phyloP scores from a whole-genome alignment of 345 rosid genomes.

The Salix udensis region DNA sequence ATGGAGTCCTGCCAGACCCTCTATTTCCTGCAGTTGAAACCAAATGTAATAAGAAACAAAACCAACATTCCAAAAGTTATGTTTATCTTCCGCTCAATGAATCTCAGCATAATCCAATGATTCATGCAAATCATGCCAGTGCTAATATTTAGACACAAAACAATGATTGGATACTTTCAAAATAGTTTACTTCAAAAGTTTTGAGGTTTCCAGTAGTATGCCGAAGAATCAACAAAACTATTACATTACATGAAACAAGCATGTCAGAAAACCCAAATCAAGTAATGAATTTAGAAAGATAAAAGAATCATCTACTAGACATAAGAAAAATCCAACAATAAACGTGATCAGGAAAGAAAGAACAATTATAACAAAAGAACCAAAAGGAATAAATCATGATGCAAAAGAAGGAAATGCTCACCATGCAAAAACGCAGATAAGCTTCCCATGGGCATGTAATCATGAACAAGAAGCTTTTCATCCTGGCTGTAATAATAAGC shows the following conservation, averaged over 20 bases:
- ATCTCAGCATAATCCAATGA: background rate
- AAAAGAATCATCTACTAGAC: background rate
- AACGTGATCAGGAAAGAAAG: background rate
- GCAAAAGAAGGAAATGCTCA: conserved; percentile 11
- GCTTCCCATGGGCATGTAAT: conserved; percentile 47
- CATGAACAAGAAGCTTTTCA: conserved; percentile 46
- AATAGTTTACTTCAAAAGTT: background rate
- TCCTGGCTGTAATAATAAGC: conserved; percentile 41
- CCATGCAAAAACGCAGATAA: conserved; percentile 49
- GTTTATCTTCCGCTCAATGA: background rate
- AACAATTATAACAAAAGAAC: background rate
- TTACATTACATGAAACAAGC: background rate
- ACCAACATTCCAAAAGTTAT: background rate
- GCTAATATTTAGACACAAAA: background rate
- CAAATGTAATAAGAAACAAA: background rate
- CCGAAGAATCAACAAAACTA: background rate
- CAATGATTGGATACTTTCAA: background rate
- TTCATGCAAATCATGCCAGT: background rate
- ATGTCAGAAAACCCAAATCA: background rate
- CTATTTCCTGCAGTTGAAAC: conserved; percentile 32
- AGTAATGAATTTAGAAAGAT: background rate
- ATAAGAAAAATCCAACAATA: background rate
- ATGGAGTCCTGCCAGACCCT: conserved; percentile 39
- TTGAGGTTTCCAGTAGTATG: background rate
- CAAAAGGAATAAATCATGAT: background rate